A percentile compares a stretch with the other conserved stretches of the same genome.
Conservation (phyloP, 2,329 filamentous ascomycete genomes). For the Stromatinia cepivora region DNA sequence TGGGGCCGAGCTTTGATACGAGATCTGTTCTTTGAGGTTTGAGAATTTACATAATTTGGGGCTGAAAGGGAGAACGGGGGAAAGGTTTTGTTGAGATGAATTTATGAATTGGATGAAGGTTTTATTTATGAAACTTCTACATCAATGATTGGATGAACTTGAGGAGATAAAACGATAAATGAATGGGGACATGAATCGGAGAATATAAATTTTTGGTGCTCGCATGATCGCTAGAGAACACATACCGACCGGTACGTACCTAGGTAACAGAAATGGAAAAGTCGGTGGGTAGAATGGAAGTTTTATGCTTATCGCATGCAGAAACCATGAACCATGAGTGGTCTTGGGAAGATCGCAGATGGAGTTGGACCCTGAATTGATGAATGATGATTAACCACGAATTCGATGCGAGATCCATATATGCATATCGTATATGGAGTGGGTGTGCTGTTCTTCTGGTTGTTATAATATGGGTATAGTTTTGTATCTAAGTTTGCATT, state of each 20-base stretch:
- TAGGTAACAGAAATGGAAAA: background rate
- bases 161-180: background rate
- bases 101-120: background rate
- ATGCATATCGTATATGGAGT: conserved; percentile 1
- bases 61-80: too few relatives aligned
- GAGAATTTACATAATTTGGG: background rate
- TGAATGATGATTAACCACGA: conserved; percentile 20
- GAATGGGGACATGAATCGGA: background rate
- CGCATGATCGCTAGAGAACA: background rate
- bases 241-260: too few relatives aligned
- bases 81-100: background rate
- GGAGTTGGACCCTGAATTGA: conserved; percentile 15
- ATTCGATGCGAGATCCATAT: conserved; percentile 10
- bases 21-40: conserved; percentile 7
- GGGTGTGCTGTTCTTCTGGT: background rate
- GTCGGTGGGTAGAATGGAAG: background rate
- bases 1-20: background rate
- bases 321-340: background rate
- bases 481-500: background rate
- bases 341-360: conserved; percentile 1
- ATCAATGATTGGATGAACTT: background rate
- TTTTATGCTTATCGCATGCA: background rate
- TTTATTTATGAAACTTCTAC: too few relatives aligned
- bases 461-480: too few relatives aligned
- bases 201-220: conserved; percentile 1